Evolutionary conservation across 2,329 filamentous ascomycete species (phyloP).

Genomic region (Colletotrichum orbiculare): DNA sequence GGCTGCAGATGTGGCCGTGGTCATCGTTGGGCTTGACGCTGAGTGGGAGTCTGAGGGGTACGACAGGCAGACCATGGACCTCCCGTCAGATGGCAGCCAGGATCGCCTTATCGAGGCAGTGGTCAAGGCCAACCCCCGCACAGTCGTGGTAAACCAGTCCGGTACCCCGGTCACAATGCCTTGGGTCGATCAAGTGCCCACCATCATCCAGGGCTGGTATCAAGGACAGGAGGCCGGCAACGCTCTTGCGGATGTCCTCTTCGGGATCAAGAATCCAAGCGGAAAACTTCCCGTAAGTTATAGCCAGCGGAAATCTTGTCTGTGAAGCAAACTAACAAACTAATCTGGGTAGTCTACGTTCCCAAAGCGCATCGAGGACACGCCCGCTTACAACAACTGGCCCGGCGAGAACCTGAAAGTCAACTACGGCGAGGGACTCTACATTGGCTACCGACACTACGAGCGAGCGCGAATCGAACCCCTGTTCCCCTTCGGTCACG

Average conservation of each 20-base stretch:
- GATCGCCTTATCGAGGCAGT: constrained; percentile 73
- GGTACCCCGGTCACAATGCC: constrained; percentile 78
- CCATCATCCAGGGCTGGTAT: constrained; percentile 81
- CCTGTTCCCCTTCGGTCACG: constrained; percentile 79
- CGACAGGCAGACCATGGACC: constrained; percentile 77
- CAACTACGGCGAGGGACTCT: constrained; percentile 78
- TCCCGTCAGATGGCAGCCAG: constrained; percentile 70
- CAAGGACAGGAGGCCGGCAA: constrained; percentile 78
- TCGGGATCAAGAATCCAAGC: constrained; percentile 71
- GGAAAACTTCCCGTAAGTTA: constrained; percentile 72
- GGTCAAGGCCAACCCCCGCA: constrained; percentile 70
- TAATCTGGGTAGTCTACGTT: constrained; percentile 65
- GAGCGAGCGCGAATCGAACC: constrained; percentile 69
- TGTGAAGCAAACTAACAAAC: background rate
- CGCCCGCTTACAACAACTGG: constrained; percentile 79
- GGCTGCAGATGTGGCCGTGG: constrained; percentile 73
- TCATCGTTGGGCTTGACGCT: constrained; percentile 76
- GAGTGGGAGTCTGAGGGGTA: constrained; percentile 84
- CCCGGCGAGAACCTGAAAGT: constrained; percentile 76
- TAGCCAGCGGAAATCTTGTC: background rate
- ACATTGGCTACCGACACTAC: constrained; percentile 79
- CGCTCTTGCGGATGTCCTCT: constrained; percentile 74
- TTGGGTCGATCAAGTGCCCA: constrained; percentile 73
- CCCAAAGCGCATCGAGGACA: constrained; percentile 71
- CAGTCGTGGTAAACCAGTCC: constrained; percentile 76